A percentile compares a stretch with the other conserved stretches of the same genome.
phyloP scores from a whole-genome alignment of 1,139 yeast species.

The Sugiyamaella japonica region DNA sequence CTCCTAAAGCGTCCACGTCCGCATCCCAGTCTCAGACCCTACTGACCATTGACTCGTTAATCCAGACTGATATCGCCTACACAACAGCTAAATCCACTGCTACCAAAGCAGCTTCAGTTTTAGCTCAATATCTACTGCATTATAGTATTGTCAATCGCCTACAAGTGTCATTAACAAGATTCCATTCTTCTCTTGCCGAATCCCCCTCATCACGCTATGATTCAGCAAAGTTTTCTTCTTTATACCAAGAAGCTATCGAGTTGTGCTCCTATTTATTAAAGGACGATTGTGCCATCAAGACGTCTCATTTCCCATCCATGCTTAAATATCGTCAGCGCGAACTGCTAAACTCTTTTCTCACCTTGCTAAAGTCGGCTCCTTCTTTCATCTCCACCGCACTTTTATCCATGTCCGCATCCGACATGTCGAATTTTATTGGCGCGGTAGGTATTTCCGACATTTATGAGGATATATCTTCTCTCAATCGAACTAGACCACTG shows the following conservation, averaged over 20 bases:
- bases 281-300: slow-evolving; percentile 24
- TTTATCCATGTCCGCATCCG: slow-evolving; percentile 32
- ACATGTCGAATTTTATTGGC: slow-evolving; percentile 30
- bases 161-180: slow-evolving; percentile 26
- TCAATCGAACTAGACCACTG: slow-evolving; percentile 35
- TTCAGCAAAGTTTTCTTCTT: slow-evolving; percentile 30
- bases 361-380: slow-evolving; percentile 40
- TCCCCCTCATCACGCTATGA: slow-evolving; percentile 26
- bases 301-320: slow-evolving; percentile 27
- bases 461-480: slow-evolving; percentile 33
- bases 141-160: slow-evolving; percentile 31
- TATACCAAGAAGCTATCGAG: slow-evolving; percentile 33
- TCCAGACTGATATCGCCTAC: slow-evolving; percentile 28
- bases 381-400: slow-evolving; percentile 39
- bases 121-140: slow-evolving; percentile 30
- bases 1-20: slow-evolving; percentile 1
- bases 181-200: slow-evolving; percentile 25
- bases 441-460: slow-evolving; percentile 23
- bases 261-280: slow-evolving; percentile 30
- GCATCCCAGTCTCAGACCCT: slow-evolving; percentile 6
- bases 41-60: slow-evolving; percentile 27
- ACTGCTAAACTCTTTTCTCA: slow-evolving; percentile 38
- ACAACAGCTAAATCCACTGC: slow-evolving; percentile 25
- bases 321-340: slow-evolving; percentile 33
- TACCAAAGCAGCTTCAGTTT: slow-evolving; percentile 25